Conservation (phyloP, 2,329 filamentous ascomycete species). For the Colletotrichum sansevieriae region DNA sequence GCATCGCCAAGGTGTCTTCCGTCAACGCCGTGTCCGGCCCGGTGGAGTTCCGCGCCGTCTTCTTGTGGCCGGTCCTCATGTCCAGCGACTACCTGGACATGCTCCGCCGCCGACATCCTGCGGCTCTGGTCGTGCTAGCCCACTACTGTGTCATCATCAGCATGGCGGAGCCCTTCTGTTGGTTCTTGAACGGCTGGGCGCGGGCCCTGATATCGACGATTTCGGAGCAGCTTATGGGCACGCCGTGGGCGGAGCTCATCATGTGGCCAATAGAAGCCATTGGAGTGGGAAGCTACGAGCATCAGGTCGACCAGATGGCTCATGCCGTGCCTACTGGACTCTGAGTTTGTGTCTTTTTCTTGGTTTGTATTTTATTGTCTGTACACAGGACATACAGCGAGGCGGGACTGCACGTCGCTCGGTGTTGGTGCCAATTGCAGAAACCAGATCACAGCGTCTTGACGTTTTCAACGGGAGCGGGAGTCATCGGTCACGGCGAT, state of each 20-base stretch:
- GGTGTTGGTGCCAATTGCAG: background rate
- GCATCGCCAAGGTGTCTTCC: conserved; percentile 29
- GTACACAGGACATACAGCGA: background rate
- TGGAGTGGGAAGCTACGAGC: conserved; percentile 21
- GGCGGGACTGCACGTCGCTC: background rate
- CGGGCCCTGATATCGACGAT: conserved; percentile 20
- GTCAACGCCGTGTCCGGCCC: conserved; percentile 37
- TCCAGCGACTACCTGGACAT: conserved; percentile 44
- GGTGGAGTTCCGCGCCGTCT: conserved; percentile 44
- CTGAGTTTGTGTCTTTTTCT: background rate
- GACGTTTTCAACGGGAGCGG: background rate
- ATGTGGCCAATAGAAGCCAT: conserved; percentile 32
- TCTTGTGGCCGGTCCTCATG: conserved; percentile 45
- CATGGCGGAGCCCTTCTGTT: conserved; percentile 42
- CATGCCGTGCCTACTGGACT: conserved; percentile 27
- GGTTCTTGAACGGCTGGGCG: conserved; percentile 42
- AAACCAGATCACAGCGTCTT: background rate
- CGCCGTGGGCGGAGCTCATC: conserved; percentile 28
- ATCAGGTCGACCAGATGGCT: conserved; percentile 18
- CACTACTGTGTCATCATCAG: conserved; percentile 46
- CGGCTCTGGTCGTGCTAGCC: conserved; percentile 43
- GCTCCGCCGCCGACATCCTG: conserved; percentile 42
- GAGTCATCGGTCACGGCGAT: conserved; percentile 11
- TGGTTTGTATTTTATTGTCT: background rate
- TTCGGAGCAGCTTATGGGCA: conserved; percentile 28